These are phyloP conservation scores for Eudorina sp. DNA, from an alignment of 139 green algal species.

Conservation along the genomic window DNA sequence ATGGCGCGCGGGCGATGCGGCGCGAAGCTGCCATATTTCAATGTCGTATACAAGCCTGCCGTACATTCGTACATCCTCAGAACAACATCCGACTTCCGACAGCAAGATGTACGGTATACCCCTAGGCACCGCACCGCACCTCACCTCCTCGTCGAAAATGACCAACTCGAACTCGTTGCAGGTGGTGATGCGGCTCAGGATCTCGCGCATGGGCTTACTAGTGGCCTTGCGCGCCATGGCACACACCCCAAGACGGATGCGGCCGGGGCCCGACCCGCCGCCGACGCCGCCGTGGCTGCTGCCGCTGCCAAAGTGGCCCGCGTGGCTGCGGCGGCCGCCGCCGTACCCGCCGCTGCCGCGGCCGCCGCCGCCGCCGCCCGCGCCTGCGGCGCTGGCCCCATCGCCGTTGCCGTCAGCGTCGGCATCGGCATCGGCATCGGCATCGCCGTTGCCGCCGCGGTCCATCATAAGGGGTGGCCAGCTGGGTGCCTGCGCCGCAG, in stretches of 20 bases:
- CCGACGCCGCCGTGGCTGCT: background rate
- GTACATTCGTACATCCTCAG: too few species aligned
- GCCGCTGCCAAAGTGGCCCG: background rate
- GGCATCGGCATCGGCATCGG: background rate
- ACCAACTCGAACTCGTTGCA: conserved; percentile 93
- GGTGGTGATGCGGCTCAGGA: conserved; percentile 82
- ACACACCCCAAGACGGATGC: conserved; percentile 64
- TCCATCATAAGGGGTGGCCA: conserved; percentile 5
- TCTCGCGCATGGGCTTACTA: conserved; percentile 92
- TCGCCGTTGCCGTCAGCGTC: background rate
- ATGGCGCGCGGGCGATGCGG: too few species aligned
- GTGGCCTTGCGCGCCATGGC: conserved; percentile 93
- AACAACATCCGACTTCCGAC: too few species aligned
- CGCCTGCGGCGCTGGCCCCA: too few species aligned
- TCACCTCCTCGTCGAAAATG: conserved; percentile 79
- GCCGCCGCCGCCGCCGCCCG: background rate
- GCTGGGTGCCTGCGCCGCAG: background rate
- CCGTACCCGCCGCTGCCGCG: background rate
- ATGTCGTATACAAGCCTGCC: too few species aligned
- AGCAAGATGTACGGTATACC: too few species aligned
- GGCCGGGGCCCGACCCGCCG: background rate
- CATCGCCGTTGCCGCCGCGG: background rate
- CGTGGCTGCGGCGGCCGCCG: background rate
- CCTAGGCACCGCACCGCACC: too few species aligned
- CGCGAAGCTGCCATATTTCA: too few species aligned